A percentile compares a stretch with the other conserved stretches of the same genome.
Evolutionary conservation across 2,329 filamentous ascomycete genomes (phyloP).

Genomic region (Cryphonectria japonica): DNA sequence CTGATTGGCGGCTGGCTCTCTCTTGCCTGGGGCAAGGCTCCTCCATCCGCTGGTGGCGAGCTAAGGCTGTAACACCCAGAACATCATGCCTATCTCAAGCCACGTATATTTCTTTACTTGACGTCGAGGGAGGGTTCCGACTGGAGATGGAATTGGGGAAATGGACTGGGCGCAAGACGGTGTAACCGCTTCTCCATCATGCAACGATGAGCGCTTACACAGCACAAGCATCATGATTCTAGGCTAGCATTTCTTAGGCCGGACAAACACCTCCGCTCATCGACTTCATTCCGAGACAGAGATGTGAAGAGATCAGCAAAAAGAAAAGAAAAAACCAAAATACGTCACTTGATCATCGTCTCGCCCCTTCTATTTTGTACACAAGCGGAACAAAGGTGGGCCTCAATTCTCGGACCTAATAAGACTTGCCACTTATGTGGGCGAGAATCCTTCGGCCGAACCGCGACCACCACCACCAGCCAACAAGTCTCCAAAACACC

Average conservation of each 20-base stretch:
- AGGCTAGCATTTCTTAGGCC: not conserved
- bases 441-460: not conserved
- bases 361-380: not conserved
- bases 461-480: not conserved
- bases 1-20: slow-evolving; percentile 67
- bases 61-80: slow-evolving; percentile 18
- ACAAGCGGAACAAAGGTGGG: not conserved
- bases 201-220: not conserved
- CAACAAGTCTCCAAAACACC: not conserved
- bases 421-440: not conserved
- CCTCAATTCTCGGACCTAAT: not conserved
- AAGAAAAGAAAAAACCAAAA: not conserved
- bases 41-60: slow-evolving; percentile 22
- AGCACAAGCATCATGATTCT: not conserved
- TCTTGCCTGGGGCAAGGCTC: slow-evolving; percentile 39
- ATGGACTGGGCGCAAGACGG: not conserved
- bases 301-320: not conserved
- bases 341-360: not conserved
- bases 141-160: not conserved
- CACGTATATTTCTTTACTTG: not conserved
- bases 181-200: not conserved
- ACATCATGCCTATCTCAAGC: not conserved
- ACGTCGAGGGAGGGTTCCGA: not conserved
- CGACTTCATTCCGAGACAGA: not conserved
- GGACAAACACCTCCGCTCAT: not conserved